These are phyloP conservation scores for Cryptococcus wingfieldii DNA, from an alignment of 1,284 basidiomycete genomes.

Conservation along the genomic window DNA sequence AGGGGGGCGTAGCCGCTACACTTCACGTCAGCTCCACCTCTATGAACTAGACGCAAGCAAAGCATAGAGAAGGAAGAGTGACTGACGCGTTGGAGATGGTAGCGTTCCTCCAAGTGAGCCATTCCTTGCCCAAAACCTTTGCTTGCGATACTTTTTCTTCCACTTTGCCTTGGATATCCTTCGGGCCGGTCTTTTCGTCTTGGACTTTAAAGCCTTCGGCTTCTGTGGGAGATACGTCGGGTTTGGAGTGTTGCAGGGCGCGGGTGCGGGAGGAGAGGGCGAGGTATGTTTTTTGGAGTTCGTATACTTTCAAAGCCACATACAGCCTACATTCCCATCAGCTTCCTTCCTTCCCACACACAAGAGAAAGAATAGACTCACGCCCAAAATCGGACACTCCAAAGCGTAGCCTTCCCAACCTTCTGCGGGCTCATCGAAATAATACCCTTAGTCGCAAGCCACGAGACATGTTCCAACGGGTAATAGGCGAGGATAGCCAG, in stretches of 20 bases:
- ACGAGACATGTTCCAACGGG: conserved; percentile 43
- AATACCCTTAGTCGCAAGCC: conserved; percentile 40
- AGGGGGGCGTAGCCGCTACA: conserved; percentile 45
- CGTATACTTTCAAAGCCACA: conserved; percentile 36
- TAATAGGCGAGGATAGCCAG: conserved; percentile 41
- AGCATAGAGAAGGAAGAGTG: conserved; percentile 18
- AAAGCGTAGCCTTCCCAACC: conserved; percentile 22
- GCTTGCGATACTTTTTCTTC: conserved; percentile 1
- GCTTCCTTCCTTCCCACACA: background rate
- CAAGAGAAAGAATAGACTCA: conserved; percentile 20
- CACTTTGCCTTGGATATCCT: background rate
- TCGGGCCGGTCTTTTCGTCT: conserved; percentile 5
- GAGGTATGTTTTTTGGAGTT: conserved; percentile 24
- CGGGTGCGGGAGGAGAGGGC: conserved; percentile 20
- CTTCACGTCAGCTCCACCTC: background rate
- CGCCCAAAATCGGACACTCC: conserved; percentile 47
- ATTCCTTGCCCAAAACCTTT: conserved; percentile 26
- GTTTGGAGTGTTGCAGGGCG: conserved; percentile 18
- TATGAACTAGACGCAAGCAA: background rate
- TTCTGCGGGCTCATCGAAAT: conserved; percentile 27
- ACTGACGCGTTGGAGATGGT: conserved; percentile 21
- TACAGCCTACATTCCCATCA: conserved; percentile 24
- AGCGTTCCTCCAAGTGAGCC: conserved; percentile 29
- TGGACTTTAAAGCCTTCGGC: conserved; percentile 40
- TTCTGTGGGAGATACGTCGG: conserved; percentile 15